Evolutionary conservation across 2,329 filamentous ascomycete genomes (phyloP).

Genomic region (Talaromyces sp.): DNA sequence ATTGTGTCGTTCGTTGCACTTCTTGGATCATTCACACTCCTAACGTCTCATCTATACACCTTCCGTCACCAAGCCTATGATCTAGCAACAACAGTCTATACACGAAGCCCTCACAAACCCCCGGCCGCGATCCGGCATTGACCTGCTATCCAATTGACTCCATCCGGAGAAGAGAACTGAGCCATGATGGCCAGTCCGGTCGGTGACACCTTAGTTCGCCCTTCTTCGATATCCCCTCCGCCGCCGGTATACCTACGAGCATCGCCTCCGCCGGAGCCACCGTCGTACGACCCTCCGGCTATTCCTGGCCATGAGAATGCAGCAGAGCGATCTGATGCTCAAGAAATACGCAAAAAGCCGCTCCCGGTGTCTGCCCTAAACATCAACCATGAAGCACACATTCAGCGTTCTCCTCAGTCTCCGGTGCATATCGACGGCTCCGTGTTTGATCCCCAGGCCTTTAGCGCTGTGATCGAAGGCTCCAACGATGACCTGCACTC

Average conservation of each 20-base stretch:
- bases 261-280: conserved; percentile 32
- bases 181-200: conserved; percentile 31
- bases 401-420: conserved; percentile 35
- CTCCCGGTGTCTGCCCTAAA: conserved; percentile 24
- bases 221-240: conserved; percentile 41
- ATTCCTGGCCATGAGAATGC: conserved; percentile 4
- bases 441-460: conserved; percentile 28
- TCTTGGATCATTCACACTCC: background rate
- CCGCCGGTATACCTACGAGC: conserved; percentile 46
- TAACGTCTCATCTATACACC: background rate
- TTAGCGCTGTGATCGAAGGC: conserved; percentile 31
- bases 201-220: conserved; percentile 19
- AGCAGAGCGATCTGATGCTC: conserved; percentile 20
- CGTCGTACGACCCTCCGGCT: conserved; percentile 22
- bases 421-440: conserved; percentile 35
- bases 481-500: conserved; percentile 26
- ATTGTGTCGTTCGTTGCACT: conserved; percentile 5
- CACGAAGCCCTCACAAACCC: background rate
- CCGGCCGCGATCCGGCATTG: background rate
- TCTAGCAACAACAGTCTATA: background rate
- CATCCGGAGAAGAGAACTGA: background rate
- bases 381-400: conserved; percentile 26
- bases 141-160: background rate
- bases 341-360: conserved; percentile 31
- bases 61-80: background rate